A percentile compares a stretch with the other conserved stretches of the same genome.
Conservation (phyloP, 2,329 filamentous ascomycete species). For the Aspergillus unguis region DNA sequence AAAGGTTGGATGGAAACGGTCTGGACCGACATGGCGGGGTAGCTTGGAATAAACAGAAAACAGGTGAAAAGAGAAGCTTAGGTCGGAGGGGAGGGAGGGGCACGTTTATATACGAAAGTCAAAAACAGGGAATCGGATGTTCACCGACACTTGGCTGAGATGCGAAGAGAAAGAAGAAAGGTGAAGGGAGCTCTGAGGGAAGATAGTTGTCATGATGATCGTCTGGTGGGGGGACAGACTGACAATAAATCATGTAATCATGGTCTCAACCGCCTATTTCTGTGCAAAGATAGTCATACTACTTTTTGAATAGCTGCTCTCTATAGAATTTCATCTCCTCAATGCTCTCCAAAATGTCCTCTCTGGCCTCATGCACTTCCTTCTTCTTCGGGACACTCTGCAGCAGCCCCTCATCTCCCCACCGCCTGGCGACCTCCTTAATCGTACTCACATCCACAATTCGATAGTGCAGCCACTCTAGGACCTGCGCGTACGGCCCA, state of each 20-base stretch:
- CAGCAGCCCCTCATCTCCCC: conserved; percentile 64
- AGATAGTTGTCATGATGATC: background rate
- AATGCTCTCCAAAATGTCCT: conserved; percentile 95
- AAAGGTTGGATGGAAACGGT: conserved; percentile 82
- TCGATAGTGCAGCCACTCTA: conserved; percentile 80
- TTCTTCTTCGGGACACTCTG: conserved; percentile 67
- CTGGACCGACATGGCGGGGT: conserved; percentile 63
- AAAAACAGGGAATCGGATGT: conserved; percentile 11
- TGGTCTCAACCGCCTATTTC: background rate
- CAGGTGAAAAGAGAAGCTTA: conserved; percentile 6
- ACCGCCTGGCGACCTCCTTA: conserved; percentile 84
- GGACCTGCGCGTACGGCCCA: conserved; percentile 68
- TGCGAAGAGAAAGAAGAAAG: conserved; percentile 5
- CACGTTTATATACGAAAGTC: conserved; percentile 13
- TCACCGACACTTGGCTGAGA: conserved; percentile 25
- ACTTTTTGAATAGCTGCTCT: conserved; percentile 59
- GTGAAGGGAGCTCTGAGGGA: background rate
- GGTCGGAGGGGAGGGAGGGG: conserved; percentile 11
- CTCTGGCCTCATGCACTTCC: conserved; percentile 73
- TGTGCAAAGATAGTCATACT: too few relatives aligned
- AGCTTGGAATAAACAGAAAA: conserved; percentile 4
- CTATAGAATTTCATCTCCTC: conserved; percentile 83
- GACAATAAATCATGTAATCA: background rate
- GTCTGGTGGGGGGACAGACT: background rate
- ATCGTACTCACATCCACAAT: conserved; percentile 88